Conservation (phyloP, 2,329 filamentous ascomycete genomes). For the Arthrobotrys entomopaga region DNA sequence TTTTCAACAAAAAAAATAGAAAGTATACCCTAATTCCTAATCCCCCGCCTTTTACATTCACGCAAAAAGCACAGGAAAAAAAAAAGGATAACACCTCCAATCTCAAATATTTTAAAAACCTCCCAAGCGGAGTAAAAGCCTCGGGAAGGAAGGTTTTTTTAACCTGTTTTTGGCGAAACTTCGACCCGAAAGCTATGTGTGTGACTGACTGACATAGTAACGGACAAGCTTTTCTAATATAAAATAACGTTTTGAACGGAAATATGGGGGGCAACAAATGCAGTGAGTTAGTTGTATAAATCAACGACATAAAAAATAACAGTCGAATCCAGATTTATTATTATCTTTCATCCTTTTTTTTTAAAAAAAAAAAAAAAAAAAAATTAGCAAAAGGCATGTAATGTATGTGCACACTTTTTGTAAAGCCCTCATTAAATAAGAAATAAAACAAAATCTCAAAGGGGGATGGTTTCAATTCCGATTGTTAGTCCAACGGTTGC, state of each 20-base stretch:
- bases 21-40: too few relatives aligned
- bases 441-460: constrained; percentile 2
- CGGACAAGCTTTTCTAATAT: constrained; percentile 39
- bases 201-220: not conserved
- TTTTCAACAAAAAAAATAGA: not conserved
- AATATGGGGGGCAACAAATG: not conserved
- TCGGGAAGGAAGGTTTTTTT: not conserved
- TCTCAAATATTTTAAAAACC: not conserved
- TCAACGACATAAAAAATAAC: constrained; percentile 23
- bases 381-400: not conserved
- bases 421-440: constrained; percentile 3
- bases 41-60: too few relatives aligned
- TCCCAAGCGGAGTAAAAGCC: not conserved
- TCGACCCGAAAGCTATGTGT: constrained; percentile 49
- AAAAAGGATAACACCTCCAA: not conserved
- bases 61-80: not conserved
- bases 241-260: not conserved
- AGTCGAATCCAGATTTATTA: constrained; percentile 4
- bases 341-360: not conserved
- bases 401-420: constrained; percentile 1
- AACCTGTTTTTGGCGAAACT: constrained; percentile 39
- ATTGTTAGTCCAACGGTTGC: too few relatives aligned
- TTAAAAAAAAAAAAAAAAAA: not conserved
- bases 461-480: too few relatives aligned
- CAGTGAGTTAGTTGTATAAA: not conserved